Conservation (phyloP, 2,329 filamentous ascomycete genomes). For the Apiospora kogelbergensis region DNA sequence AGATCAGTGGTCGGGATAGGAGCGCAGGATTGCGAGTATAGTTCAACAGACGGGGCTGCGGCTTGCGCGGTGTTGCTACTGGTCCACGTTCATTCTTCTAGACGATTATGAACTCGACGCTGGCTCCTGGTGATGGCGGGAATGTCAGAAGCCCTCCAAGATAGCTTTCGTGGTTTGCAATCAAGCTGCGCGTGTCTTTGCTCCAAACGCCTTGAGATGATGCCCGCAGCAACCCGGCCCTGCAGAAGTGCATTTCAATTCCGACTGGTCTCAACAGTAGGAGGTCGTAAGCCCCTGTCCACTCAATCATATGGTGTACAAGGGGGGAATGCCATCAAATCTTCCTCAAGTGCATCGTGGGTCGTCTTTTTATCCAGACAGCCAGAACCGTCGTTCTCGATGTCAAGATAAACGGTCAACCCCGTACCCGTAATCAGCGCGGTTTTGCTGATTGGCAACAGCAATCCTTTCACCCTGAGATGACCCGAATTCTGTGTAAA, state of each 20-base stretch:
- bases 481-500: not conserved
- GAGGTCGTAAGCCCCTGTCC: not conserved
- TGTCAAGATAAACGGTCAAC: not conserved
- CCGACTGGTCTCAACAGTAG: not conserved
- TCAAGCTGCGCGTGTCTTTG: not conserved
- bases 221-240: not conserved
- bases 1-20: not conserved
- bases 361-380: accelerated
- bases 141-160: not conserved
- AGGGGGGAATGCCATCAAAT: not conserved
- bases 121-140: not conserved
- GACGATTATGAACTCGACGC: not conserved
- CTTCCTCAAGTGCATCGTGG: not conserved
- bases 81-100: not conserved
- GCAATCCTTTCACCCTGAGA: not conserved
- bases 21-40: not conserved
- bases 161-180: not conserved
- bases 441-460: not conserved
- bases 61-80: not conserved
- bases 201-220: not conserved
- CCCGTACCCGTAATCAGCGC: not conserved
- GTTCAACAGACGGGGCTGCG: not conserved
- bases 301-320: not conserved
- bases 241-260: not conserved
- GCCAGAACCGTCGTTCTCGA: not conserved